phyloP scores from a whole-genome alignment of 2,329 filamentous ascomycete species.

The Leptographium radiaticola region DNA sequence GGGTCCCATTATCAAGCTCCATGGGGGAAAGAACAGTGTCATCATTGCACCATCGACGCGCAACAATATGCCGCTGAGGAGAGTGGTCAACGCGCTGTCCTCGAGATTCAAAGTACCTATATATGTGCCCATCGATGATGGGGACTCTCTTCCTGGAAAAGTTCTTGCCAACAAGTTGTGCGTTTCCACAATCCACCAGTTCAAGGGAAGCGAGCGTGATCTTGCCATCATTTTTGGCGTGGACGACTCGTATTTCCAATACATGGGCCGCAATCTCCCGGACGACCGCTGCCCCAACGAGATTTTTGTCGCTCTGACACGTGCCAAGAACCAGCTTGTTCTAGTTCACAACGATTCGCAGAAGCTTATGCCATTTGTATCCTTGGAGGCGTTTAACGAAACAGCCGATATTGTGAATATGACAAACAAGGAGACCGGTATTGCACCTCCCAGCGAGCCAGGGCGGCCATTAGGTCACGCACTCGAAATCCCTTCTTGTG shows the following conservation, averaged over 20 bases:
- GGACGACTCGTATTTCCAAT: not conserved
- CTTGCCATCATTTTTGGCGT: not conserved
- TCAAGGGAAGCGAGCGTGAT: not conserved
- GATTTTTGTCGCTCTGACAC: not conserved
- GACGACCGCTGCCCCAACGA: conserved; percentile 1
- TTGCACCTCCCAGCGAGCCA: not conserved
- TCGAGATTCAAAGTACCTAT: not conserved
- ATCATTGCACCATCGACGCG: not conserved
- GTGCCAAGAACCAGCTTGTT: not conserved
- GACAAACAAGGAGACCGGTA: not conserved
- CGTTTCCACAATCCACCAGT: conserved; percentile 1
- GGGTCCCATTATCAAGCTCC: not conserved
- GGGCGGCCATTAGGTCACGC: not conserved
- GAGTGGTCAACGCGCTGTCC: not conserved
- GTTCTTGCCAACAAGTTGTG: not conserved
- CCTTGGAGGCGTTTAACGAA: not conserved
- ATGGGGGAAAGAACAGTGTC: not conserved
- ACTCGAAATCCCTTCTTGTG: not conserved
- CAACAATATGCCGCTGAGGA: not conserved
- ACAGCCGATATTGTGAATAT: not conserved
- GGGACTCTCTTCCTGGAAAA: not conserved
- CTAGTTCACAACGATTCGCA: not conserved
- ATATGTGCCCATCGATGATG: not conserved
- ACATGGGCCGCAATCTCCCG: not conserved
- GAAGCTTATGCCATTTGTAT: not conserved